A percentile compares a stretch with the other conserved stretches of the same genome.
Conservation (phyloP, 768 basidiomycete species). For the Termitomyces sp. region DNA sequence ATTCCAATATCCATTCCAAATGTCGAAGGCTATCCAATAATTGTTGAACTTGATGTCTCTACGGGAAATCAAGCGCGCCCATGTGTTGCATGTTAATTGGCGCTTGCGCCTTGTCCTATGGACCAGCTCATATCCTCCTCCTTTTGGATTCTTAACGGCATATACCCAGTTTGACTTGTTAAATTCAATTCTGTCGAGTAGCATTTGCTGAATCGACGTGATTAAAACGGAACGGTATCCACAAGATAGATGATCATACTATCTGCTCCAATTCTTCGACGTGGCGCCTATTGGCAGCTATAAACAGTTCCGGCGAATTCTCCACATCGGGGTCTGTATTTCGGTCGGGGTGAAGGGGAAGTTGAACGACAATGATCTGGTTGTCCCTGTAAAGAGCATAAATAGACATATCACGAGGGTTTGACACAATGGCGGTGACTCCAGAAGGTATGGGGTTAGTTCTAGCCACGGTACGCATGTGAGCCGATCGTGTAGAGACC, state of each 20-base stretch:
- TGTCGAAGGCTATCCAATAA: slow-evolving; percentile 22
- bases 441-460: slow-evolving; percentile 1
- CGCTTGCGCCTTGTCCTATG: slow-evolving; percentile 22
- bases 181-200: slow-evolving; percentile 27
- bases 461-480: not conserved
- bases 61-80: slow-evolving; percentile 32
- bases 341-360: slow-evolving; percentile 1
- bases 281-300: not conserved
- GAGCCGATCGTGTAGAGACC: not conserved
- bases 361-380: slow-evolving; percentile 12
- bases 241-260: slow-evolving; percentile 7
- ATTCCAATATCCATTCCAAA: slow-evolving; percentile 33
- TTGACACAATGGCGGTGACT: slow-evolving; percentile 5
- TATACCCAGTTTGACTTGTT: slow-evolving; percentile 34
- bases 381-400: slow-evolving; percentile 10
- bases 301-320: not conserved
- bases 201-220: slow-evolving; percentile 20
- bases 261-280: slow-evolving; percentile 15
- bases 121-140: slow-evolving; percentile 27
- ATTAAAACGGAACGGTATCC: not conserved
- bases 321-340: not conserved
- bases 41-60: slow-evolving; percentile 31
- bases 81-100: slow-evolving; percentile 27
- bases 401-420: not conserved
- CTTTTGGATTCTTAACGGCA: slow-evolving; percentile 19